These are phyloP conservation scores for Metschnikowia sp. DNA, from an alignment of 805 yeast species.

Conservation along the genomic window DNA sequence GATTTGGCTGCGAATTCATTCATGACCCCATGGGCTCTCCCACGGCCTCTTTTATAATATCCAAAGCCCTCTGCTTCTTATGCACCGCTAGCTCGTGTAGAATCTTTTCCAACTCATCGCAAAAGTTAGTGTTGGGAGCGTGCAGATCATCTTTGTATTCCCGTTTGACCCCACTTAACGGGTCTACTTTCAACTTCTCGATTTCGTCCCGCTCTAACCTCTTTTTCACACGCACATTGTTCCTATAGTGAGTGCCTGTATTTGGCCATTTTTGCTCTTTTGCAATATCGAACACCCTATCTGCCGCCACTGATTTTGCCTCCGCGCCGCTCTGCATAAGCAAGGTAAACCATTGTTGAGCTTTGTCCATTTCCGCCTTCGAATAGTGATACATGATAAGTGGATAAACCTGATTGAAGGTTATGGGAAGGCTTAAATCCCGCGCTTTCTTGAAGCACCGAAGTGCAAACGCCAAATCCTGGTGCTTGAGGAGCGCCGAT, in stretches of 20 bases:
- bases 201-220: constrained; percentile 14
- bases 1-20: constrained; percentile 1
- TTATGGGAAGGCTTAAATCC: constrained; percentile 27
- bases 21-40: neutral
- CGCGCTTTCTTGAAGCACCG: constrained; percentile 26
- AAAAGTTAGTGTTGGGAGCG: neutral
- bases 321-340: constrained; percentile 30
- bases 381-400: constrained; percentile 35
- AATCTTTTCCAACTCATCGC: constrained; percentile 5
- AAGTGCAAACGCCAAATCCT: constrained; percentile 35
- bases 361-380: constrained; percentile 26
- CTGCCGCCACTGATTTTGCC: constrained; percentile 28
- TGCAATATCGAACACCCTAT: constrained; percentile 30
- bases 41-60: neutral
- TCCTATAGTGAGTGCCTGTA: constrained; percentile 31
- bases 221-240: constrained; percentile 22
- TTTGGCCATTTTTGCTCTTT: constrained; percentile 34
- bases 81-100: constrained; percentile 3
- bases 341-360: constrained; percentile 37
- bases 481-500: constrained; percentile 29
- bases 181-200: constrained; percentile 3
- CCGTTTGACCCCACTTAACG: neutral
- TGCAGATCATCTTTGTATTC: neutral
- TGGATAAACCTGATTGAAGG: constrained; percentile 40
- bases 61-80: neutral